phyloP scores from a whole-genome alignment of 257 asterid genomes.

The Primulina eburnea region DNA sequence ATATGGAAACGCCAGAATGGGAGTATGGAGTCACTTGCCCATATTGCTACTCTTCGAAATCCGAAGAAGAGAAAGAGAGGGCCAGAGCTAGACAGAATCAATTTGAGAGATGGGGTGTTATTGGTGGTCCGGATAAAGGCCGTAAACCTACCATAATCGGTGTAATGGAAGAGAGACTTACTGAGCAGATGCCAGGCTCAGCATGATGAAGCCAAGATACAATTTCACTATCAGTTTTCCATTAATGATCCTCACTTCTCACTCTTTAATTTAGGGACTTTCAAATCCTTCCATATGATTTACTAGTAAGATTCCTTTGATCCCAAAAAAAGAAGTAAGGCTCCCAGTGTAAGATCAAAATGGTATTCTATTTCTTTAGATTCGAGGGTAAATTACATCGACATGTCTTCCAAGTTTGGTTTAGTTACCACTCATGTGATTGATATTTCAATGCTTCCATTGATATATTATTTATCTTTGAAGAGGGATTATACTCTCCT shows the following conservation, averaged over 20 bases:
- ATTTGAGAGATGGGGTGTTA: slow-evolving; percentile 82
- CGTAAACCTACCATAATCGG: slow-evolving; percentile 47
- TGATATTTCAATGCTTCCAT: no score
- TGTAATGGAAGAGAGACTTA: slow-evolving; percentile 20
- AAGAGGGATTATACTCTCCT: no score
- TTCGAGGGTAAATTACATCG: neutral
- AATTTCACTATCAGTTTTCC: neutral
- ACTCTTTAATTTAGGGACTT: no score
- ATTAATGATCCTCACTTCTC: no score
- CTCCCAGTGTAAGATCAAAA: no score
- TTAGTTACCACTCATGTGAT: no score
- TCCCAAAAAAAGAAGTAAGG: no score
- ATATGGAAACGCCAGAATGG: slow-evolving; percentile 89
- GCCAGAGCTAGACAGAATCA: slow-evolving; percentile 89
- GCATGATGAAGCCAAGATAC: slow-evolving; percentile 12
- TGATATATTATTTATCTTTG: no score
- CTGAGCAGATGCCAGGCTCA: slow-evolving; percentile 38
- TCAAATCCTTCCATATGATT: neutral
- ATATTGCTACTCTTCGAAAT: slow-evolving; percentile 71
- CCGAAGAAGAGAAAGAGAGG: slow-evolving; percentile 93
- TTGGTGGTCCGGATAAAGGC: slow-evolving; percentile 96
- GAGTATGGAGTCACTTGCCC: slow-evolving; percentile 90
- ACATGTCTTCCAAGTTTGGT: neutral
- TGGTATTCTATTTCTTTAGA: neutral
- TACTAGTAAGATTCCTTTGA: no score